Conservation (phyloP, 2,329 filamentous ascomycete genomes). For the Clonostachys rosea region DNA sequence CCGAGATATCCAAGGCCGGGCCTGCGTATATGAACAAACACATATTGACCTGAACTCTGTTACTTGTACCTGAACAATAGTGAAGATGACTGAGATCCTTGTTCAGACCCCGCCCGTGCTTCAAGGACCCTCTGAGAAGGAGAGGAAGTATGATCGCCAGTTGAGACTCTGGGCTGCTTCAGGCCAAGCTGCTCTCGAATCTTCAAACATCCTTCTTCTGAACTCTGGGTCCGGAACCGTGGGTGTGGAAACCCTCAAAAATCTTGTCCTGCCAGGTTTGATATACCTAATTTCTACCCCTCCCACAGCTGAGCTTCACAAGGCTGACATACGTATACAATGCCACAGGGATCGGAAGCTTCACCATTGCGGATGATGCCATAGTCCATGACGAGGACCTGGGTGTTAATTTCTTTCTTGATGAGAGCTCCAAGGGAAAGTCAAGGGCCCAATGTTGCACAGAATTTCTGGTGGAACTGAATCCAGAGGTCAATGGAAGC, state of each 20-base stretch:
- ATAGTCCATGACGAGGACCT: conserved; percentile 77
- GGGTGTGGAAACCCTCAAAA: conserved; percentile 90
- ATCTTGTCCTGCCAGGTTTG: conserved; percentile 83
- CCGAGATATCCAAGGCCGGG: no score
- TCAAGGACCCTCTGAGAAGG: conserved; percentile 53
- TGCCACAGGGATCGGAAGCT: conserved; percentile 70
- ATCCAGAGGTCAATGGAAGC: conserved; percentile 82
- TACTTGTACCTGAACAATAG: no score
- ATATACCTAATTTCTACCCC: not conserved
- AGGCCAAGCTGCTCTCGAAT: conserved; percentile 85
- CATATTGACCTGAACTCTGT: no score
- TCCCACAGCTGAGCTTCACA: no score
- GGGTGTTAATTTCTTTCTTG: conserved; percentile 95
- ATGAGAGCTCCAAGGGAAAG: conserved; percentile 71
- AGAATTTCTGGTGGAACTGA: conserved; percentile 77
- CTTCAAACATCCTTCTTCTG: conserved; percentile 84
- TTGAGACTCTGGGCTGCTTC: conserved; percentile 91
- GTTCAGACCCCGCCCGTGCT: conserved; percentile 24
- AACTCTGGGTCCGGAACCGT: conserved; percentile 85
- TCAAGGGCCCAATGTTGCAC: conserved; percentile 75
- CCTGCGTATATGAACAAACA: no score
- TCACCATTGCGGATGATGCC: conserved; percentile 82
- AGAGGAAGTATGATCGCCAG: conserved; percentile 88
- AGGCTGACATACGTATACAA: no score
- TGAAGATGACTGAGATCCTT: conserved; percentile 20